A percentile compares a stretch with the other conserved stretches of the same genome.
These are phyloP conservation scores for Przewalskia tangutica DNA, from an alignment of 257 asterid species.

Conservation along the genomic window DNA sequence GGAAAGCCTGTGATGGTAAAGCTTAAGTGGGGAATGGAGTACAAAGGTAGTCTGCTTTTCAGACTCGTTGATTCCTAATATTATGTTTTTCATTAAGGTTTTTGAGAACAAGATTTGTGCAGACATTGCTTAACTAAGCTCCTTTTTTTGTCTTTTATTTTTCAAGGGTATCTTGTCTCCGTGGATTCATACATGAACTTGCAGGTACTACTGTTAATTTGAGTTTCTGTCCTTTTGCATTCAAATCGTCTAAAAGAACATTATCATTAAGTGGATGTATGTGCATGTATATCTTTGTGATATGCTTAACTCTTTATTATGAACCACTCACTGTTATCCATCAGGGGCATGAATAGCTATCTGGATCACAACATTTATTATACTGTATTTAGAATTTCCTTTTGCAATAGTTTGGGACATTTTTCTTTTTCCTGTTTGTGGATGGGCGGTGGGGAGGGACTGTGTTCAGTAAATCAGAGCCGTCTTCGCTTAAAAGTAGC, in stretches of 20 bases:
- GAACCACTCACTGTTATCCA: background rate
- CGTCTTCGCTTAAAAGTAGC: background rate
- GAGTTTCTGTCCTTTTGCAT: background rate
- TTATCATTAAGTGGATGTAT: background rate
- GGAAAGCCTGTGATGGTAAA: conserved; percentile 95
- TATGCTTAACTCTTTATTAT: background rate
- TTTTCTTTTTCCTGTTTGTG: background rate
- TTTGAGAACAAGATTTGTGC: background rate
- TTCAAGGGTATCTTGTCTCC: conserved; percentile 78
- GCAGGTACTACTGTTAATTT: conserved; percentile 47
- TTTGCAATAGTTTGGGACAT: background rate
- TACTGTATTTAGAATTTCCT: background rate
- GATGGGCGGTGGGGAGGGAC: background rate
- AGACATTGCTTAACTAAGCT: background rate
- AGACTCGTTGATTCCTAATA: background rate
- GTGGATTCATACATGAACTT: conserved; percentile 98
- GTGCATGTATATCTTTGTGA: background rate
- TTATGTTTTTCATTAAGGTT: background rate
- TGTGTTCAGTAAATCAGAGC: background rate
- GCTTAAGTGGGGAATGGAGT: conserved; percentile 99
- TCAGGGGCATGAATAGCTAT: background rate
- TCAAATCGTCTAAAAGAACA: background rate
- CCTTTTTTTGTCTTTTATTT: background rate
- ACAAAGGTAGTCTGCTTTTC: conserved; percentile 50
- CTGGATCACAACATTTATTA: background rate